Conservation (phyloP, 129 eudicot species). For the Mikania micrantha region DNA sequence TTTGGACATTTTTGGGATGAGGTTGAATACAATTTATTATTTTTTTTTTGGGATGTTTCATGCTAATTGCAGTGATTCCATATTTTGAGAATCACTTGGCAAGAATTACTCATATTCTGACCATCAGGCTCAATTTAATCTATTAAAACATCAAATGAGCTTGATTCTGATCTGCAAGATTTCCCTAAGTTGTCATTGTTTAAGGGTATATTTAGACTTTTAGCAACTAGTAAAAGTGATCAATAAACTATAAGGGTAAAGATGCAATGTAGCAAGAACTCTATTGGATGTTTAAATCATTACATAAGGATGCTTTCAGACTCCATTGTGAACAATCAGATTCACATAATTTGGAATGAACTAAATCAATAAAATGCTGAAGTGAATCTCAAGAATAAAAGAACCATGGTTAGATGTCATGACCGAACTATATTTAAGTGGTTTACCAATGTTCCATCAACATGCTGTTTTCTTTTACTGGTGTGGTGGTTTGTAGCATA, state of each 20-base stretch:
- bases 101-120: neutral
- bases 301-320: neutral
- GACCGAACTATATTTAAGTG: neutral
- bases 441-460: neutral
- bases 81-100: neutral
- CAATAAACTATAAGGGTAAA: too few species aligned
- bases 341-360: too few species aligned
- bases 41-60: neutral
- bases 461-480: neutral
- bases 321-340: neutral
- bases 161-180: neutral
- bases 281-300: neutral
- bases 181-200: neutral
- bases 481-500: neutral
- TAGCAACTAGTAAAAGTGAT: slow-evolving; percentile 3
- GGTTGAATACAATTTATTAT: neutral
- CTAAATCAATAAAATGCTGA: neutral
- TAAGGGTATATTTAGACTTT: neutral
- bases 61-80: neutral
- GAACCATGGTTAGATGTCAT: neutral
- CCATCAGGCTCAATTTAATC: neutral
- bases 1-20: neutral
- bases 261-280: too few species aligned
- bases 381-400: neutral
- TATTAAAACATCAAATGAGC: neutral